Evolutionary conservation across 441 rosid species (phyloP).

Genomic region (Erodium trifolium): DNA sequence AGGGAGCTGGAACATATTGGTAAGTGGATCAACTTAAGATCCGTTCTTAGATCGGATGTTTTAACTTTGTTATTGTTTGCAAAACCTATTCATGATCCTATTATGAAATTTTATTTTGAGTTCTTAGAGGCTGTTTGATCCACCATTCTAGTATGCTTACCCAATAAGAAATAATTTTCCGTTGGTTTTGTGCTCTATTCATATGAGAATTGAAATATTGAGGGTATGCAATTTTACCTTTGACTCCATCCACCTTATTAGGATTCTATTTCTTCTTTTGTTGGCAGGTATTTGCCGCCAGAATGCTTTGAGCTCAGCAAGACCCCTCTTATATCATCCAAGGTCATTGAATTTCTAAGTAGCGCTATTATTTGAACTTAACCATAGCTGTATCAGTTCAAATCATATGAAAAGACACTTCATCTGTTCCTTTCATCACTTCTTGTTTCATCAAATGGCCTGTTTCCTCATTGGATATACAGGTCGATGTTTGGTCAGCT

Average conservation of each 20-base stretch:
- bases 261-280: slow-evolving; percentile 13
- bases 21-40: slow-evolving; percentile 31
- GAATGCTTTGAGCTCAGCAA: slow-evolving; percentile 94
- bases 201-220: neutral
- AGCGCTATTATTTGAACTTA: too few relatives aligned
- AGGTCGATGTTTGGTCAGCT: slow-evolving; percentile 99
- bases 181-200: too few relatives aligned
- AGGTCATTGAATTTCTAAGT: slow-evolving; percentile 35
- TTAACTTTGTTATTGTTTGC: slow-evolving; percentile 7
- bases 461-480: slow-evolving; percentile 24
- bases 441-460: neutral
- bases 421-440: slow-evolving; percentile 6
- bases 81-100: neutral
- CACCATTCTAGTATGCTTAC: neutral
- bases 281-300: slow-evolving; percentile 88
- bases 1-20: slow-evolving; percentile 99
- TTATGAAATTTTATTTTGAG: neutral
- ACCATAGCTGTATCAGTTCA: too few relatives aligned
- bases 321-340: slow-evolving; percentile 89
- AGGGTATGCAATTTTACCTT: too few relatives aligned
- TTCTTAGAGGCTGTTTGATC: neutral
- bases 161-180: neutral
- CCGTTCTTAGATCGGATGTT: slow-evolving; percentile 17
- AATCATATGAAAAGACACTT: neutral
- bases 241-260: neutral